A percentile compares a stretch with the other conserved stretches of the same genome.
Evolutionary conservation across 768 basidiomycete species (phyloP).

Genomic region (Trametes elegans): DNA sequence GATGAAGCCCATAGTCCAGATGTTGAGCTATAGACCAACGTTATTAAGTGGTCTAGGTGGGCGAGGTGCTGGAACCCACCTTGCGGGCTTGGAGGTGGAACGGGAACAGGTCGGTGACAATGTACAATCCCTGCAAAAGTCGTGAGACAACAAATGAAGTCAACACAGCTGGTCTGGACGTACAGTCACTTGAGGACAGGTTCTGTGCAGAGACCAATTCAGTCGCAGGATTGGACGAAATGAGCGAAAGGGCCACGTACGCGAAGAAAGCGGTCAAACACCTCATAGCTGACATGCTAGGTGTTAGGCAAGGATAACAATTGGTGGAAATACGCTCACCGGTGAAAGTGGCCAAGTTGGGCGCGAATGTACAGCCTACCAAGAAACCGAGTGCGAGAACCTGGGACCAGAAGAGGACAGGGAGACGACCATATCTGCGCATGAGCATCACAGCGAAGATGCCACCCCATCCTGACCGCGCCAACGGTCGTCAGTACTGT

Average conservation of each 20-base stretch:
- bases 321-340: slow-evolving; percentile 34
- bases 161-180: too few relatives aligned
- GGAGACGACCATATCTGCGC: slow-evolving; percentile 60
- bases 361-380: slow-evolving; percentile 58
- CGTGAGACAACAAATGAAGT: too few relatives aligned
- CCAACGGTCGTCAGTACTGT: background rate
- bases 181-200: slow-evolving; percentile 61
- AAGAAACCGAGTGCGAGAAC: slow-evolving; percentile 56
- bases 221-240: too few relatives aligned
- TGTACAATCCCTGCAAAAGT: slow-evolving; percentile 51
- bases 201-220: slow-evolving; percentile 27
- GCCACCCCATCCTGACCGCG: slow-evolving; percentile 56
- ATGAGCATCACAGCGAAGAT: slow-evolving; percentile 64
- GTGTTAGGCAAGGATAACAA: too few relatives aligned
- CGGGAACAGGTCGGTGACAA: slow-evolving; percentile 63
- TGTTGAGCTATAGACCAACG: slow-evolving; percentile 45
- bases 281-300: slow-evolving; percentile 55
- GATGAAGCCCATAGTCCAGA: slow-evolving; percentile 76
- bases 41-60: too few relatives aligned
- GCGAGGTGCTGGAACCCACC: slow-evolving; percentile 37
- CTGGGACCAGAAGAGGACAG: slow-evolving; percentile 70
- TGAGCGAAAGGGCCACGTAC: slow-evolving; percentile 29
- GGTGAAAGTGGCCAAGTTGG: slow-evolving; percentile 53
- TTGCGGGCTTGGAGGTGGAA: slow-evolving; percentile 70
- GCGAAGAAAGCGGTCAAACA: slow-evolving; percentile 58